Evolutionary conservation across 1,284 basidiomycete genomes (phyloP), one percentile per base, ranked within the genome.

Genomic region (Inonotus hispidus): DNA sequence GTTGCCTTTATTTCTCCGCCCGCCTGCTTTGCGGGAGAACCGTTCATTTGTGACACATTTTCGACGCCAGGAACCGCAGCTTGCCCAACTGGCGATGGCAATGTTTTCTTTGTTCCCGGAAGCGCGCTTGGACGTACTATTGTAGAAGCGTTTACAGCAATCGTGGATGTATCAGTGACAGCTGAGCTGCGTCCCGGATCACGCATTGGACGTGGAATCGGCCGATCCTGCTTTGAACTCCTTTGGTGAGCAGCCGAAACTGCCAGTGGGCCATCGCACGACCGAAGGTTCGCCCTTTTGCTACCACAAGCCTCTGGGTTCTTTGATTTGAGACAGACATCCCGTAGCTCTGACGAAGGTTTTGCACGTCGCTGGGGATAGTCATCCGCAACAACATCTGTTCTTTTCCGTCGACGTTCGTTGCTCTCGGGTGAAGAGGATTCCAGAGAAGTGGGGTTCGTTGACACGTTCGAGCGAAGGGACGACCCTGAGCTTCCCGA

Each of bases 181-280:
- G 58, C 23, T 7, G 49, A 13, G 19, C 58, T 53, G n/a, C 32
- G 58, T 8, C 58, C 58, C 2, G 50, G 49, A 38, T 58, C 43
- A 41, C 47, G 35, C 11, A 50, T 27, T 16, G 13, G 29, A 16
- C 58, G 58, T 6, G 47, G 58, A 7, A 59, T 53, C 1, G 58
- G 58, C 8, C 50, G 35, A 7, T 38, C 32, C 37, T 45, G 47
- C 25, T 53, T 59, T 6, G 45, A 35, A 35, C 38, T 32, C 21
- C 32, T 47, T 11, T 29, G 27, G 23, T 58, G 45, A 14, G 45
- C 14, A 5, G 56, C 43, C 45, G 21, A 19, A 8, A 49, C n/a
- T 23, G 56, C 37, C 6, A 49, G 2, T 13, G 50, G 25, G 7
- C n/a, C 13, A 5, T 23, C 46, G 23, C 7, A 25, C 10, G 46